A percentile compares a stretch with the other conserved stretches of the same genome.
Evolutionary conservation across 139 green algal genomes (phyloP).

Genomic region (Picochlorum sp.): DNA sequence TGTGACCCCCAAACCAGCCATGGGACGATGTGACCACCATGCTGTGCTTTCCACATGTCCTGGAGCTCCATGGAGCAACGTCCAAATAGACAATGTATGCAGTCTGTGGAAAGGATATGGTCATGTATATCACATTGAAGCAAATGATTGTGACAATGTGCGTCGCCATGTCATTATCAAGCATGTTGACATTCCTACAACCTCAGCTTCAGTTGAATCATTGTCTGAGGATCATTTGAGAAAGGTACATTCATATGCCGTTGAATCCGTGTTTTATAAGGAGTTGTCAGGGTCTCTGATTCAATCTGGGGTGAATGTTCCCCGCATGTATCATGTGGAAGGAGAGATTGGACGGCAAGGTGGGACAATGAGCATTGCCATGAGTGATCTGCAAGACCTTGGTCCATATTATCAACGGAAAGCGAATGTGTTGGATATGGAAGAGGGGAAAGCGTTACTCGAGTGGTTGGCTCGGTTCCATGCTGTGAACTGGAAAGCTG

Average conservation of each 20-base stretch:
- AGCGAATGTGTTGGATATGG: constrained; percentile 3
- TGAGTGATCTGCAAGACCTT: background rate
- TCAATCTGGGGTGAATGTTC: background rate
- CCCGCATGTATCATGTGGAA: background rate
- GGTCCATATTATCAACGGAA: background rate
- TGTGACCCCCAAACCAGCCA: too few relatives aligned
- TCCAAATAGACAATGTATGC: background rate
- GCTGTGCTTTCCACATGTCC: background rate
- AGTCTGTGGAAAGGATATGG: constrained; percentile 5
- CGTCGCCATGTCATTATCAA: background rate
- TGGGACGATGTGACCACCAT: too few relatives aligned
- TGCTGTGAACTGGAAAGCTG: background rate
- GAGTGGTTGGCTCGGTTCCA: constrained; percentile 2
- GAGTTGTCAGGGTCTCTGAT: background rate
- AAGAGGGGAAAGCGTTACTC: constrained; percentile 2
- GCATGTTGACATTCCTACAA: background rate
- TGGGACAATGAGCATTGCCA: background rate
- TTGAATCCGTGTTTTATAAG: constrained; percentile 12
- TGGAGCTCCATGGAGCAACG: background rate
- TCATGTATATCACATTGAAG: background rate
- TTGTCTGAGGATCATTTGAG: background rate
- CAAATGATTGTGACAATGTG: background rate
- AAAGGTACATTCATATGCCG: constrained; percentile 6
- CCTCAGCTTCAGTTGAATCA: background rate
- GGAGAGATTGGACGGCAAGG: background rate